Evolutionary conservation across 1,284 basidiomycete genomes (phyloP).

Genomic region (Irpex sp.): DNA sequence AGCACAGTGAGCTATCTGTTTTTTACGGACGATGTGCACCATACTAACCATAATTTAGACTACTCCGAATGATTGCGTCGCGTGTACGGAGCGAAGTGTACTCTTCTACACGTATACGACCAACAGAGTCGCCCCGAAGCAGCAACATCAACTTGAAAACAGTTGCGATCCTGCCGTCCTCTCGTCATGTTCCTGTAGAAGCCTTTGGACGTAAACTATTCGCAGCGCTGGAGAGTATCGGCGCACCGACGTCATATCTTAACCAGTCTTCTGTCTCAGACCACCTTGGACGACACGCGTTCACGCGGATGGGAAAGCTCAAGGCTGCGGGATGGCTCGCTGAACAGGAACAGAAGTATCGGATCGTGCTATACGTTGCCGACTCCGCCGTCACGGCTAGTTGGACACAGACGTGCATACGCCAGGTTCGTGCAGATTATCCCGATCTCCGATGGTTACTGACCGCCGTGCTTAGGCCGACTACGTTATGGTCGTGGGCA

Average conservation of each 20-base stretch:
- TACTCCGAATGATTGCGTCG: constrained; percentile 90
- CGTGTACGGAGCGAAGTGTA: constrained; percentile 84
- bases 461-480: constrained; percentile 63
- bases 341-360: constrained; percentile 89
- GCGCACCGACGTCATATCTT: constrained; percentile 82
- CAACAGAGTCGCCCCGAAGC: constrained; percentile 61
- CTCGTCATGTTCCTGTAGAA: constrained; percentile 80
- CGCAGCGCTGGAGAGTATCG: constrained; percentile 79
- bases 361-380: constrained; percentile 89
- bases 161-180: constrained; percentile 79
- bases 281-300: constrained; percentile 88
- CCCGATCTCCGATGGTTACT: background rate
- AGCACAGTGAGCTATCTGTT: constrained; percentile 63
- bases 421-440: constrained; percentile 53
- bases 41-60: constrained; percentile 30
- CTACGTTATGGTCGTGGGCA: constrained; percentile 91
- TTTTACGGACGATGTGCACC: background rate
- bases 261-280: constrained; percentile 89
- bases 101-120: constrained; percentile 42
- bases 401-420: constrained; percentile 97
- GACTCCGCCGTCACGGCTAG: constrained; percentile 89
- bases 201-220: constrained; percentile 88
- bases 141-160: constrained; percentile 89
- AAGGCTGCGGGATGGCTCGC: constrained; percentile 93
- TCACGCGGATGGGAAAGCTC: constrained; percentile 90